Evolutionary conservation across 345 rosid species (phyloP), one percentile per base, ranked within the genome.

Genomic region (Abelmoschus esculentus): DNA sequence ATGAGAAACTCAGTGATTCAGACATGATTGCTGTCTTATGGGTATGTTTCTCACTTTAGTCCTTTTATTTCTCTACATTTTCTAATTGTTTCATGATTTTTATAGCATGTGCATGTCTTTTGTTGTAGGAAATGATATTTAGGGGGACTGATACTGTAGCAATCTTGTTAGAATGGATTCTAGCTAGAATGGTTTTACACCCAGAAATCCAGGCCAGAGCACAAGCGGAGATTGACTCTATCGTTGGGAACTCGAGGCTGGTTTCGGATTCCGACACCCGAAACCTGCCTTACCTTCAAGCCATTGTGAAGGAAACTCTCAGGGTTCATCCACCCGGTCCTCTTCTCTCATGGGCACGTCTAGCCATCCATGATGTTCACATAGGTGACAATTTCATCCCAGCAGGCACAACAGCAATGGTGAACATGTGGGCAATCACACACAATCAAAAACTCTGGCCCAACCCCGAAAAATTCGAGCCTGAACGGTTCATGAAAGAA

Each of bases 311-410:
- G 72, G 98, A 90, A 70, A 86, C 97, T 53, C 73, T 90, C 11
- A 83, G 97, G 72, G 61, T 87, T 75, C 90, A 90, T 69, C 98
- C 98, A 22, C 97, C 98, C 2, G 97, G 97, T 2, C 97, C 92
- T 0, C 90, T 93, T 42, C 87, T 93, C 15, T 93, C 97, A 1
- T 90, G 97, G 96, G 98, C 97, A n/a, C 79, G 98, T 38, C 83
- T 90, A 0, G 88, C 96, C 15, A 80, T 84, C 70, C 90, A 89
- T 22, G 96, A 92, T 78, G 82, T 84, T 63, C 82, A 78, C 3
- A 61, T 90, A 0, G 90, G 87, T 29, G 63, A 77, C 4, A 80
- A 75, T 40, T 75, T 86, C 18, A 61, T 93, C 66, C 97, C 97
- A 0, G 91, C 90, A 0, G 93, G 96, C 67, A 89, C 97, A 28